phyloP scores from a whole-genome alignment of 2,329 filamentous ascomycete species.

The Amauroascus verrucosus region DNA sequence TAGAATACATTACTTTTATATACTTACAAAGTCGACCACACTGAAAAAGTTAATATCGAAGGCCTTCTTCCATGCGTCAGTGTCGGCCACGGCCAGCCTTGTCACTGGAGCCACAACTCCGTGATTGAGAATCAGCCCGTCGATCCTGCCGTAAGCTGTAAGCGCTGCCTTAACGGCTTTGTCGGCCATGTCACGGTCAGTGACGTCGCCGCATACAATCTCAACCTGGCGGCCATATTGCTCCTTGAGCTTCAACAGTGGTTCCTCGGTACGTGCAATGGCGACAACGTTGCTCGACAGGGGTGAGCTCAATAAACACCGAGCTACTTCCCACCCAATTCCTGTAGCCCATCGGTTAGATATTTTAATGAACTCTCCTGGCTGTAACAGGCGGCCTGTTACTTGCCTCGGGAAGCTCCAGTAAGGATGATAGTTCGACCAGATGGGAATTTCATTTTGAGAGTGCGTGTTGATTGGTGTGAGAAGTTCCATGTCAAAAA shows the following conservation, averaged over 20 bases:
- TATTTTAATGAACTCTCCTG: not conserved
- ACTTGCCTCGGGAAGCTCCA: slow-evolving; percentile 51
- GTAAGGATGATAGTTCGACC: slow-evolving; percentile 60
- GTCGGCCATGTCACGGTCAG: slow-evolving; percentile 45
- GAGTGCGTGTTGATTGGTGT: not conserved
- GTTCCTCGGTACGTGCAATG: slow-evolving; percentile 45
- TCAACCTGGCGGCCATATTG: slow-evolving; percentile 47
- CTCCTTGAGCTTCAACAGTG: slow-evolving; percentile 45
- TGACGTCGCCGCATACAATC: slow-evolving; percentile 48
- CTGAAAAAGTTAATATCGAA: slow-evolving; percentile 88
- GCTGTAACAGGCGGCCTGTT: not conserved
- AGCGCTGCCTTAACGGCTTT: slow-evolving; percentile 57
- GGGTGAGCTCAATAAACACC: slow-evolving; percentile 46
- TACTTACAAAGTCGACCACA: slow-evolving; percentile 60
- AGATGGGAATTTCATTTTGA: slow-evolving; percentile 7
- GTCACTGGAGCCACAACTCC: slow-evolving; percentile 67
- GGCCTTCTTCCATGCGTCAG: slow-evolving; percentile 61
- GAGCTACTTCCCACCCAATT: slow-evolving; percentile 52
- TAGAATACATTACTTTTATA: not conserved
- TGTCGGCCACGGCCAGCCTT: slow-evolving; percentile 55
- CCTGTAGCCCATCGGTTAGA: slow-evolving; percentile 30
- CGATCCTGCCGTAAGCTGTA: slow-evolving; percentile 57
- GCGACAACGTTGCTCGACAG: slow-evolving; percentile 48
- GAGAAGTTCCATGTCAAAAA: not conserved
- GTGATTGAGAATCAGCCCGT: slow-evolving; percentile 82